Conservation (phyloP, 2,329 filamentous ascomycete species). For the Neophaeococcomyces mojaviensis region DNA sequence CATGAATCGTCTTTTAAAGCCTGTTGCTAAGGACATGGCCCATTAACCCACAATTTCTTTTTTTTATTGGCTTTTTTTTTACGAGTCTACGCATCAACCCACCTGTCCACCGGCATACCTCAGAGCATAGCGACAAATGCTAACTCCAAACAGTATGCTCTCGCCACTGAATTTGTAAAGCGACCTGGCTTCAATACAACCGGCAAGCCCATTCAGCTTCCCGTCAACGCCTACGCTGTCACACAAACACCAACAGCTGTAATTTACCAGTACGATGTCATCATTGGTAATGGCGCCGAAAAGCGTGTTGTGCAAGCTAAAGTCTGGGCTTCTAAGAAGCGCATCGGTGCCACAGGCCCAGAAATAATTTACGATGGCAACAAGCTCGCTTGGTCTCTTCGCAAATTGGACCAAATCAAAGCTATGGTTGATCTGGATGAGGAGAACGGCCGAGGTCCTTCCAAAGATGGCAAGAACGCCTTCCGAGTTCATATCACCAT, state of each 20-base stretch:
- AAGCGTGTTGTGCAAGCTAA: slow-evolving; percentile 64
- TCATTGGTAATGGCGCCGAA: slow-evolving; percentile 55
- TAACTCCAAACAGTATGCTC: slow-evolving; percentile 28
- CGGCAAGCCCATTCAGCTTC: slow-evolving; percentile 49
- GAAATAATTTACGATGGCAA: slow-evolving; percentile 74
- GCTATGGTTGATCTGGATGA: slow-evolving; percentile 65
- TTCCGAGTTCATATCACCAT: slow-evolving; percentile 57
- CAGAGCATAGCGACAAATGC: slow-evolving; percentile 9
- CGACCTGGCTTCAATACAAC: slow-evolving; percentile 53
- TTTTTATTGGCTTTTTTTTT: background rate
- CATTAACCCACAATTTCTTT: no score
- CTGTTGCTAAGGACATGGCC: no score
- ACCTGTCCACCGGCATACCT: no score
- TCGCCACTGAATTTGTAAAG: slow-evolving; percentile 28
- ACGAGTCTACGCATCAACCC: background rate
- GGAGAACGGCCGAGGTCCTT: slow-evolving; percentile 44
- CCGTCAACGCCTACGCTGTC: slow-evolving; percentile 71
- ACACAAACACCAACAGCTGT: slow-evolving; percentile 49
- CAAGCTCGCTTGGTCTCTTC: slow-evolving; percentile 67
- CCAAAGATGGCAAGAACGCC: slow-evolving; percentile 38
- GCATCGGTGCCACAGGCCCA: slow-evolving; percentile 38
- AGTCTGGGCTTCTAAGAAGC: slow-evolving; percentile 60
- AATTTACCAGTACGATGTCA: slow-evolving; percentile 77
- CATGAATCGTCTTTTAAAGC: no score
- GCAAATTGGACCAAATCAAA: slow-evolving; percentile 39